phyloP scores from a whole-genome alignment of 2,329 filamentous ascomycete genomes.

The Ascochyta viciae-villosae region DNA sequence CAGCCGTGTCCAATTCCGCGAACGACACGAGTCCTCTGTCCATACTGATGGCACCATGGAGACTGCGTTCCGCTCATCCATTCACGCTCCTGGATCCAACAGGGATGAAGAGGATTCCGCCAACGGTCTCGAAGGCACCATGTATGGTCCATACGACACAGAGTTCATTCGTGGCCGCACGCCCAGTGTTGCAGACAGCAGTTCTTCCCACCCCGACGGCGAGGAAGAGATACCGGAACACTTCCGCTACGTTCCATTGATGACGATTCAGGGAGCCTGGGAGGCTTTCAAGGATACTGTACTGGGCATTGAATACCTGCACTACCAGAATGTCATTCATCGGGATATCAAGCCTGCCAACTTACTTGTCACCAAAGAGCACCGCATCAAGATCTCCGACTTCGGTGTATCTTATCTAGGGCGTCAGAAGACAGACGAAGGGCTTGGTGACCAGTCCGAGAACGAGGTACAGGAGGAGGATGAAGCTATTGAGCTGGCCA shows the following conservation, averaged over 20 bases:
- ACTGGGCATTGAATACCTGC: slow-evolving; percentile 87
- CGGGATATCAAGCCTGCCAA: slow-evolving; percentile 72
- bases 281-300: slow-evolving; percentile 91
- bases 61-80: slow-evolving; percentile 42
- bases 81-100: slow-evolving; percentile 25
- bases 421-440: slow-evolving; percentile 81
- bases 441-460: slow-evolving; percentile 74
- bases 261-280: slow-evolving; percentile 83
- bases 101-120: slow-evolving; percentile 19
- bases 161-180: slow-evolving; percentile 69
- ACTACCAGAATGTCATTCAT: slow-evolving; percentile 60
- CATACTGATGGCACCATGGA: slow-evolving; percentile 42
- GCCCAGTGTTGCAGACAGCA: slow-evolving; percentile 81
- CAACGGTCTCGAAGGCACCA: slow-evolving; percentile 74
- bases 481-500: slow-evolving; percentile 93
- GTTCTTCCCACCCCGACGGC: slow-evolving; percentile 61
- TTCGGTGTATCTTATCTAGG: slow-evolving; percentile 99
- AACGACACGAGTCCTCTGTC: slow-evolving; percentile 26
- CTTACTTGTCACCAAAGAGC: slow-evolving; percentile 82
- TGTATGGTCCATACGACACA: slow-evolving; percentile 75
- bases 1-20: slow-evolving; percentile 27
- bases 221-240: slow-evolving; percentile 78
- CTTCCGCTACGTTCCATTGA: slow-evolving; percentile 90
- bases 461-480: slow-evolving; percentile 87
- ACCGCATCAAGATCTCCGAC: slow-evolving; percentile 95